These are phyloP conservation scores for Hypomontagnella monticulosa DNA, from an alignment of 495 filamentous ascomycete species.

Conservation along the genomic window DNA sequence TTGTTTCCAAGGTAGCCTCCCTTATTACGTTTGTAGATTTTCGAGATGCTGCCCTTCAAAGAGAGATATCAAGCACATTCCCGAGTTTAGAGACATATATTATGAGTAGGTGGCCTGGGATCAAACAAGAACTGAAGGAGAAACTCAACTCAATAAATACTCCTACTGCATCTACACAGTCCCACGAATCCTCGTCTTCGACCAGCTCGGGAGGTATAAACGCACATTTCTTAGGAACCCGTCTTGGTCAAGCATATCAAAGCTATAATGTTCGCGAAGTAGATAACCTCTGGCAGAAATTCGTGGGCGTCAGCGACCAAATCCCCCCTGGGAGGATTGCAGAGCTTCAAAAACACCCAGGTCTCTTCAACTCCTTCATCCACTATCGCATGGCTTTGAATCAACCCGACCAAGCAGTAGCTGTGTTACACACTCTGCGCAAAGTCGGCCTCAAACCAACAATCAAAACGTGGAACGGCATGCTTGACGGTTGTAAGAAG, in stretches of 20 bases:
- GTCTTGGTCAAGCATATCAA: slow-evolving; percentile 8
- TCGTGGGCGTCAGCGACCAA: slow-evolving; percentile 41
- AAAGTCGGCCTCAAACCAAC: slow-evolving; percentile 59
- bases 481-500: slow-evolving; percentile 67
- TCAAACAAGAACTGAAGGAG: slow-evolving; percentile 23
- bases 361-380: slow-evolving; percentile 67
- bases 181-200: neutral
- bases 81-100: slow-evolving; percentile 33
- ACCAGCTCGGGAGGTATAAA: slow-evolving; percentile 3
- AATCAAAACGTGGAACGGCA: slow-evolving; percentile 67
- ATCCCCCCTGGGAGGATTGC: slow-evolving; percentile 32
- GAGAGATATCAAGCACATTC: slow-evolving; percentile 10
- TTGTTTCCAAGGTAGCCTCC: slow-evolving; percentile 37
- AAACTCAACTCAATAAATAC: slow-evolving; percentile 8
- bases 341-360: slow-evolving; percentile 36
- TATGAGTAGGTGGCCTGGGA: slow-evolving; percentile 36
- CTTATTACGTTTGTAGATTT: slow-evolving; percentile 34
- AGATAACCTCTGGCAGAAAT: slow-evolving; percentile 44
- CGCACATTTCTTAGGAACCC: neutral
- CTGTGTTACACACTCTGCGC: slow-evolving; percentile 69
- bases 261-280: slow-evolving; percentile 25
- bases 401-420: slow-evolving; percentile 58
- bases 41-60: slow-evolving; percentile 12
- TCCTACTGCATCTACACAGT: slow-evolving; percentile 26
- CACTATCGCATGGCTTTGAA: slow-evolving; percentile 59